Conservation (phyloP, 2,329 filamentous ascomycete species). For the Penicillium sp. region DNA sequence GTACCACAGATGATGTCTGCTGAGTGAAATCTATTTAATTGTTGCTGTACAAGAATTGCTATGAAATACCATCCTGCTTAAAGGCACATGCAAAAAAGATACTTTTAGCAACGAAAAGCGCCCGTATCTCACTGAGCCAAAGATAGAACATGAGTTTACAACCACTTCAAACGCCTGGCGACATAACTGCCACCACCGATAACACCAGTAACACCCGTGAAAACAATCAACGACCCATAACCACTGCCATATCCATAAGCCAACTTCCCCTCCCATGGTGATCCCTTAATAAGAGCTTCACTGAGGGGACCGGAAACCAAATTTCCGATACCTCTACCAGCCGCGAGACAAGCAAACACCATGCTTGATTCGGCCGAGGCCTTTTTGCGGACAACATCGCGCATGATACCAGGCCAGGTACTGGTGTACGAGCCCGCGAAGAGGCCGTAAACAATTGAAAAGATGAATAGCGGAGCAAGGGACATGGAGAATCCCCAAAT, state of each 20-base stretch:
- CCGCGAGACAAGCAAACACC: constrained; percentile 48
- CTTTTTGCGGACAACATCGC: constrained; percentile 38
- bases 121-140: not conserved
- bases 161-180: not conserved
- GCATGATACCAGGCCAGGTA: constrained; percentile 47
- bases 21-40: not conserved
- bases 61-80: not conserved
- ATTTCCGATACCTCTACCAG: constrained; percentile 51
- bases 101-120: not conserved
- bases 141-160: not conserved
- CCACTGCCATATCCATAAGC: constrained; percentile 4
- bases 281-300: constrained; percentile 32
- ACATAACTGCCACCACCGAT: constrained; percentile 2
- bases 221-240: constrained; percentile 1
- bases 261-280: not conserved
- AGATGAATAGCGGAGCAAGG: constrained; percentile 42
- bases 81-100: not conserved
- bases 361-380: constrained; percentile 45
- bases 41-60: not conserved
- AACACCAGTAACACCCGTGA: not conserved
- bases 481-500: constrained; percentile 48
- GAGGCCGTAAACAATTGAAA: constrained; percentile 44
- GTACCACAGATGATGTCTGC: not conserved
- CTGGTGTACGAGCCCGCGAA: constrained; percentile 43
- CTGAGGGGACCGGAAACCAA: constrained; percentile 52